Percentiles rank a stretch among this genome's conserved stretches.
These are phyloP conservation scores for Pezicula rhizophila DNA, from an alignment of 2,329 filamentous ascomycete genomes.

Conservation along the genomic window DNA sequence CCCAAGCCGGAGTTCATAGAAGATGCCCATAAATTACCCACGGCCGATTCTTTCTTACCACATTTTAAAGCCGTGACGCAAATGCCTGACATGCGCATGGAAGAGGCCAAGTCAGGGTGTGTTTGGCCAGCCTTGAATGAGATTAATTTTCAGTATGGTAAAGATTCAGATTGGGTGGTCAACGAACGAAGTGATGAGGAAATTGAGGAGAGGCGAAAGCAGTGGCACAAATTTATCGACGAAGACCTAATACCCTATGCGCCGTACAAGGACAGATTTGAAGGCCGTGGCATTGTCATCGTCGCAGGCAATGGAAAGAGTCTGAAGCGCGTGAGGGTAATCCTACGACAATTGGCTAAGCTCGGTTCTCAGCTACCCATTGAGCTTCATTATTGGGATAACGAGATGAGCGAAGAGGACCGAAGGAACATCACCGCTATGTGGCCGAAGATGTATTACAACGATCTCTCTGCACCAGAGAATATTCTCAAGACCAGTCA, in stretches of 20 bases:
- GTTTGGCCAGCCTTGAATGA: not conserved
- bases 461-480: not conserved
- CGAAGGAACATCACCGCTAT: not conserved
- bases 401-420: not conserved
- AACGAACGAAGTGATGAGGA: not conserved
- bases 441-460: not conserved
- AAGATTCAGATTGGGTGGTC: not conserved
- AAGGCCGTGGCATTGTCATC: not conserved
- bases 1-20: not conserved
- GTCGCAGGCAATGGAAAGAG: not conserved
- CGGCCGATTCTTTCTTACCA: not conserved
- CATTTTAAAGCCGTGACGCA: not conserved
- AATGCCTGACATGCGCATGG: not conserved
- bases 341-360: not conserved
- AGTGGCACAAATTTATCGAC: not conserved
- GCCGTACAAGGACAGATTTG: not conserved
- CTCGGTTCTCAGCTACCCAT: not conserved
- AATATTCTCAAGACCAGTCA: not conserved
- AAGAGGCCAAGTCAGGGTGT: not conserved
- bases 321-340: not conserved
- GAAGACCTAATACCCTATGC: not conserved
- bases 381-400: not conserved
- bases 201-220: not conserved
- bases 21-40: not conserved
- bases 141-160: not conserved